A percentile compares a stretch with the other conserved stretches of the same genome.
Conservation (phyloP, 306 rosid species). For the Trifolium dubium region DNA sequence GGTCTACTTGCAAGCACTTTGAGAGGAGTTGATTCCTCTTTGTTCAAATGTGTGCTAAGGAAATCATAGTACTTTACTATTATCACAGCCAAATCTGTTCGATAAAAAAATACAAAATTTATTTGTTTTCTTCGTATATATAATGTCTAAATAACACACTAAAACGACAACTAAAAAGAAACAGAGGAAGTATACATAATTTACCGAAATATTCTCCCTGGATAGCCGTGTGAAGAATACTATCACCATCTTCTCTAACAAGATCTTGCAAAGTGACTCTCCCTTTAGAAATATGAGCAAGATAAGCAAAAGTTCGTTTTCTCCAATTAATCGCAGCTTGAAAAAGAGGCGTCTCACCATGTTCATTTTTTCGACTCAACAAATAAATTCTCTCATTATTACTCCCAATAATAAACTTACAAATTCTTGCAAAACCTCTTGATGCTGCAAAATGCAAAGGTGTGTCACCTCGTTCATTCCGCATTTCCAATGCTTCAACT, state of each 20-base stretch:
- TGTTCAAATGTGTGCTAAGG: slow-evolving; percentile 22
- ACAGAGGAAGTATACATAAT: not conserved
- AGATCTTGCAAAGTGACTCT: not conserved
- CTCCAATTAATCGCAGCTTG: slow-evolving; percentile 41
- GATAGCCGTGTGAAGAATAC: slow-evolving; percentile 43
- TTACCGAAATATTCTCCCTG: slow-evolving; percentile 40
- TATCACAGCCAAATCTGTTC: slow-evolving; percentile 44
- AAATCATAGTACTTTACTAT: slow-evolving; percentile 26
- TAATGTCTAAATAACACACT: not conserved
- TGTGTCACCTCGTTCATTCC: slow-evolving; percentile 2
- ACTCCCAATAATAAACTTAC: slow-evolving; percentile 12
- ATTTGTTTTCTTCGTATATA: not conserved
- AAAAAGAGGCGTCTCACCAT: slow-evolving; percentile 39
- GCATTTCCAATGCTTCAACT: not conserved
- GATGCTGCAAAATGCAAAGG: slow-evolving; percentile 46
- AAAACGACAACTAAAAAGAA: not conserved
- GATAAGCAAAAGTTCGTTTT: slow-evolving; percentile 31
- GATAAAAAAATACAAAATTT: not conserved
- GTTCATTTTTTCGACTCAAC: not conserved
- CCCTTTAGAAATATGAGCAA: not conserved
- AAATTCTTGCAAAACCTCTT: slow-evolving; percentile 14
- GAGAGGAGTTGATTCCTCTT: slow-evolving; percentile 36
- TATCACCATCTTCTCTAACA: slow-evolving; percentile 32
- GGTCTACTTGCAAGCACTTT: slow-evolving; percentile 40
- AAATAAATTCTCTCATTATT: slow-evolving; percentile 8